Conservation (phyloP, 1,139 yeast species). For the Meyerozyma smithsonii region DNA sequence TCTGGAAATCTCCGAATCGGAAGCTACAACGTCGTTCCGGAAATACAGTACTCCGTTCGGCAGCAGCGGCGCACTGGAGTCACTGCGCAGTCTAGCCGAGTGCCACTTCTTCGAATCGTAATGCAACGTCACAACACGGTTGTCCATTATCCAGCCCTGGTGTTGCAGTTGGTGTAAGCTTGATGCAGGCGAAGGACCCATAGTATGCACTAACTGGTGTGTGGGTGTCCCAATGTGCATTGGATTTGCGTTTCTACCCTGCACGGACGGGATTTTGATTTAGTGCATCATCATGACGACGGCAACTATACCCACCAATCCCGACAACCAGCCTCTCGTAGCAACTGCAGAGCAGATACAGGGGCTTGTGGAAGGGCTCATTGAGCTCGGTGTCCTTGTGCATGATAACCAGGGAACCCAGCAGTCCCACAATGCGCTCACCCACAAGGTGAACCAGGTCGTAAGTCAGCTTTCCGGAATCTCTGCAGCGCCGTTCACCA, state of each 20-base stretch:
- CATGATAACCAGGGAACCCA: constrained; percentile 89
- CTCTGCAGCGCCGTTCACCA: constrained; percentile 28
- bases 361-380: constrained; percentile 73
- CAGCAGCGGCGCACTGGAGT: background rate
- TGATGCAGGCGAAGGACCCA: background rate
- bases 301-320: constrained; percentile 20
- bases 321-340: constrained; percentile 40
- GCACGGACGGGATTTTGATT: no score
- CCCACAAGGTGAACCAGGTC: constrained; percentile 38
- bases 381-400: constrained; percentile 84
- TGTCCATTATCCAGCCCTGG: background rate
- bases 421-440: constrained; percentile 41
- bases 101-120: background rate
- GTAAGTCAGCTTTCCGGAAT: constrained; percentile 34
- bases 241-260: no score
- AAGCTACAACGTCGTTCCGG: background rate
- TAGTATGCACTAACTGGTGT: background rate
- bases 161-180: background rate
- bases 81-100: background rate
- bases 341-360: constrained; percentile 58
- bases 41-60: background rate
- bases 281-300: no score
- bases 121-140: background rate
- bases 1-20: background rate
- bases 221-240: background rate